Percentiles rank a stretch among this genome's conserved stretches.
phyloP scores from a whole-genome alignment of 2,329 filamentous ascomycete genomes.

The Elsinoe perseae region DNA sequence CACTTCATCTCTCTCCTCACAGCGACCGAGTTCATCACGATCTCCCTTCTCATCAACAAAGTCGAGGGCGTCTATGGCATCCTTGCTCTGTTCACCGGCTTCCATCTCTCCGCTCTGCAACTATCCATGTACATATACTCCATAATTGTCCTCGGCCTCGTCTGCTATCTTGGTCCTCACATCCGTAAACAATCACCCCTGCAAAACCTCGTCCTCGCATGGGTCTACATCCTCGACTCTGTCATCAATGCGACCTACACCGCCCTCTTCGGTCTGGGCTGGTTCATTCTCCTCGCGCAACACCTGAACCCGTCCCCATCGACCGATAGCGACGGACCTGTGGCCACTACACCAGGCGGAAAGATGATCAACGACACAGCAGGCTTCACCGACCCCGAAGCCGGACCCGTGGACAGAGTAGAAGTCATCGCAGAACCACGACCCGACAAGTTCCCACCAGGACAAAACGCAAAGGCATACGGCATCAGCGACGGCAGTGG shows the following conservation, averaged over 20 bases:
- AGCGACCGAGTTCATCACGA: slow-evolving; percentile 74
- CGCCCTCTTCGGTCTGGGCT: slow-evolving; percentile 69
- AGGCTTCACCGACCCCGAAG: slow-evolving; percentile 57
- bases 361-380: slow-evolving; percentile 54
- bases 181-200: slow-evolving; percentile 72
- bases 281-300: slow-evolving; percentile 69
- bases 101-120: slow-evolving; percentile 72
- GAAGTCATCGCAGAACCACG: slow-evolving; percentile 44
- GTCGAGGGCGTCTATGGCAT: slow-evolving; percentile 84
- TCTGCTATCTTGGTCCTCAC: slow-evolving; percentile 66
- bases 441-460: slow-evolving; percentile 37
- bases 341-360: slow-evolving; percentile 35
- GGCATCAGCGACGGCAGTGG: slow-evolving; percentile 31
- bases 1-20: slow-evolving; percentile 80
- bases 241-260: slow-evolving; percentile 77
- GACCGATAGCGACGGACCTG: slow-evolving; percentile 20
- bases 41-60: slow-evolving; percentile 84
- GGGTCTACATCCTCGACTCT: slow-evolving; percentile 77
- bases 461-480: slow-evolving; percentile 48
- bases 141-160: slow-evolving; percentile 58
- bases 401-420: slow-evolving; percentile 50
- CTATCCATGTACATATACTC: slow-evolving; percentile 90
- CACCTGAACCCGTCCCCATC: slow-evolving; percentile 39
- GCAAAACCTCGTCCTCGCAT: slow-evolving; percentile 72
- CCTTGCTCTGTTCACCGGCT: slow-evolving; percentile 80